Base-by-base conservation (phyloP, 345 rosid species). In the Adansonia digitata region DNA sequence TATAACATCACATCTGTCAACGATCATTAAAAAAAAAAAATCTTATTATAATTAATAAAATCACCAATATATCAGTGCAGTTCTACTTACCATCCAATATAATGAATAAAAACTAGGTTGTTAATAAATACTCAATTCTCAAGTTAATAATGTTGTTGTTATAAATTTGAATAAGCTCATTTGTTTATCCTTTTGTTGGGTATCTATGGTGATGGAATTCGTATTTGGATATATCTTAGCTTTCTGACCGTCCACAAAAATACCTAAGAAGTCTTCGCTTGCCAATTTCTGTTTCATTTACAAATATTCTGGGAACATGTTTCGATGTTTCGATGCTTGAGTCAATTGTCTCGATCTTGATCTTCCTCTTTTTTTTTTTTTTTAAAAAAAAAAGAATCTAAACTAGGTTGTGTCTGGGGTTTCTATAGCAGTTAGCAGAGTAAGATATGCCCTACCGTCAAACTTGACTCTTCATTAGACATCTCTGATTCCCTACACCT, bases 191-290 rank as follows among this genome's bases (percentile, higher is more conserved):
- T 62, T 62, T 62, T 13, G 37, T 7, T 65, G 69, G 29, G 51
- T 22, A 40, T 42, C 11, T 22, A n/a, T 42, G 18, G n/a, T 22
- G 17, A 22, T 66, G n/a, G n/a, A 42, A 66, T 31, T 42, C 31
- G 69, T 65, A 65, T 65, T 63, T 63, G 68, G 46, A 35, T 63
- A 35, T 63, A 35, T 63, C 45, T 20, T 8, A n/a, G 48, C 46
- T 63, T 39, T 20, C 29, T 64, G 17, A 39, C 17, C 29, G 0
- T 5, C 48, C 17, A n/a, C 15, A 4, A 37, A 1, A 22, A n/a
- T 63, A 12, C 13, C 27, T 39, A 4, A 39, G 69, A 64, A 64
- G 68, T 20, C 4, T n/a, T n/a, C 43, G 9, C 68, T 40, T 7
- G 35, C 4, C 45, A 57, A 14, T 26, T 26, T 24, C 62, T 26